Evolutionary conservation across 495 filamentous ascomycete species (phyloP).

Genomic region (Lasiosphaeria miniovina): DNA sequence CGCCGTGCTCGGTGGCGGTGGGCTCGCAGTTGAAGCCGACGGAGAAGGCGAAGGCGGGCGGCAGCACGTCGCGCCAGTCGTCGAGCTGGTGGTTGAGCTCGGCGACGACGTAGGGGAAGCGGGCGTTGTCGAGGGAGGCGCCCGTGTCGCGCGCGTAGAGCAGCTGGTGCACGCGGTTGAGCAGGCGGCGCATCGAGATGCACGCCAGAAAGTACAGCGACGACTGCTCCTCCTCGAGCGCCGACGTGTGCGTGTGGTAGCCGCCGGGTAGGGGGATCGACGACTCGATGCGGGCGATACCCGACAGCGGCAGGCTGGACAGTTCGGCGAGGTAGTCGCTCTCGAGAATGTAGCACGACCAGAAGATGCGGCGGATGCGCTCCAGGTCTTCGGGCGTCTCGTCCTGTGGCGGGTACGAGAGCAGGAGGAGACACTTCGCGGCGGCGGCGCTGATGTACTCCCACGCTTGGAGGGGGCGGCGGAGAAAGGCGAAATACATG

Average conservation of each 20-base stretch:
- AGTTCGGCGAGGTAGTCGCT: conserved; percentile 38
- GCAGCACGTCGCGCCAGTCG: conserved; percentile 43
- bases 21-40: conserved; percentile 23
- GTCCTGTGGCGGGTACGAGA: conserved; percentile 27
- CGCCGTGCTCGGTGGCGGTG: conserved; percentile 31
- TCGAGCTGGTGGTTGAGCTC: conserved; percentile 45
- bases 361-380: conserved; percentile 46
- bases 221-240: conserved; percentile 23
- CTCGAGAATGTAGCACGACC: conserved; percentile 49
- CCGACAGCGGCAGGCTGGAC: conserved; percentile 41
- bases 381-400: conserved; percentile 34
- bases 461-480: conserved; percentile 36
- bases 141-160: conserved; percentile 26
- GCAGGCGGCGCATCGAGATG: conserved; percentile 27
- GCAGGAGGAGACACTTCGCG: conserved; percentile 38
- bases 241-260: conserved; percentile 22
- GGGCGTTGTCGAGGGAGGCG: conserved; percentile 32
- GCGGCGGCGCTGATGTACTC: conserved; percentile 31
- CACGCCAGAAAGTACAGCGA: conserved; percentile 29
- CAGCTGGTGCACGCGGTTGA: conserved; percentile 28
- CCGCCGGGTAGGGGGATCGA: conserved; percentile 37
- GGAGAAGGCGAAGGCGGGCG: conserved; percentile 37
- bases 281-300: conserved; percentile 45
- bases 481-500: conserved; percentile 36
- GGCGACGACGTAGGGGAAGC: conserved; percentile 39